Conservation (phyloP, 2,329 filamentous ascomycete species). For the Cercospora zeina region DNA sequence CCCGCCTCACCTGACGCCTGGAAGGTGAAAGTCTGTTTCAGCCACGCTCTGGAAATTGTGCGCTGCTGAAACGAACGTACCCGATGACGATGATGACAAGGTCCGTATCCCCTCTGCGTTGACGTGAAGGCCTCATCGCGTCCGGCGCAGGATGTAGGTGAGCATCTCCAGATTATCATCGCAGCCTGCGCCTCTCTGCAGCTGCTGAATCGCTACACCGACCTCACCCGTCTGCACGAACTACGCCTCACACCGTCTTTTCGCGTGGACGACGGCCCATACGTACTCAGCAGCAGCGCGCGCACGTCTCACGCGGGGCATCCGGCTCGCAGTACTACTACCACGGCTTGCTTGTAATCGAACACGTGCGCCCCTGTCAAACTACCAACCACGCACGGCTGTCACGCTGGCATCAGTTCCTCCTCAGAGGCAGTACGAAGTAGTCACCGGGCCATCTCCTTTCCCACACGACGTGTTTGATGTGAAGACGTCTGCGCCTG, state of each 20-base stretch:
- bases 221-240: not conserved
- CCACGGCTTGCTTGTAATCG: not conserved
- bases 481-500: not conserved
- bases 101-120: not conserved
- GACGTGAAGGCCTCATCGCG: not conserved
- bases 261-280: constrained; percentile 4
- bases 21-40: constrained; percentile 4
- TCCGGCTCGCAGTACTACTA: not conserved
- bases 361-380: not conserved
- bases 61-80: constrained; percentile 2
- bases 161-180: not conserved
- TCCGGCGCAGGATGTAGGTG: not conserved
- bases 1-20: not conserved
- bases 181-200: not conserved
- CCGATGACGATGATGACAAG: not conserved
- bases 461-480: not conserved
- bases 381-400: not conserved
- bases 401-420: not conserved
- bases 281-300: not conserved
- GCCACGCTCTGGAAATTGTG: constrained; percentile 2
- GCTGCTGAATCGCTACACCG: not conserved
- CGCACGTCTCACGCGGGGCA: not conserved
- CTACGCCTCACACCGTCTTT: constrained; percentile 7
- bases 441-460: constrained; percentile 3
- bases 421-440: no score